These are phyloP conservation scores for Strobilomyces echinocephalus DNA, from an alignment of 768 basidiomycete genomes.

Conservation along the genomic window DNA sequence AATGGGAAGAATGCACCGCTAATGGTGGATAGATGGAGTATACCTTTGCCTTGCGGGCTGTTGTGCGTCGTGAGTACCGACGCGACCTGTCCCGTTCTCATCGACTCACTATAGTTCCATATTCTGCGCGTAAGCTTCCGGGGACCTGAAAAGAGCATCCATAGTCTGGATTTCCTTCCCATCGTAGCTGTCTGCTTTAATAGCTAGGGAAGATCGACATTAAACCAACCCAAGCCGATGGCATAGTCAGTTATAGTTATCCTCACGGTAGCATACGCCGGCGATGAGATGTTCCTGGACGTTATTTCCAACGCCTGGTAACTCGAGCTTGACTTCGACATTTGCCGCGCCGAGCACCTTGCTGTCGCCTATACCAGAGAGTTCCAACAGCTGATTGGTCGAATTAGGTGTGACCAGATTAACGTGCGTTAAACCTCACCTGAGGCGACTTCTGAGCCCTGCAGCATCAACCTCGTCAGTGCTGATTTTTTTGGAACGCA, in stretches of 20 bases:
- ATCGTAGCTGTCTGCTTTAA: background rate
- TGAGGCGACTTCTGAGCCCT: conserved; percentile 1
- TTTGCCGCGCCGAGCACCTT: background rate
- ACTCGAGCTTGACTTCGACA: background rate
- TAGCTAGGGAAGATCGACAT: background rate
- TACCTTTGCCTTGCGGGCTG: conserved; percentile 2
- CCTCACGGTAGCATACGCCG: background rate
- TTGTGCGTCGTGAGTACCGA: background rate
- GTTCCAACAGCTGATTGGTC: background rate
- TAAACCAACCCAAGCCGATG: background rate
- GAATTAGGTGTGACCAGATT: background rate
- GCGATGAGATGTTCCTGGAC: conserved; percentile 1
- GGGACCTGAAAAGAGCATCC: background rate
- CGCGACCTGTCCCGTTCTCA: background rate
- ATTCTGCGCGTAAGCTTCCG: background rate
- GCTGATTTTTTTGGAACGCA: background rate
- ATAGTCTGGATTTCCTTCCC: background rate
- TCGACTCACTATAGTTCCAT: background rate
- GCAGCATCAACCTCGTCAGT: background rate
- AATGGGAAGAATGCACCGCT: background rate
- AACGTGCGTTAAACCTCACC: background rate
- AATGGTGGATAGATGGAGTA: background rate
- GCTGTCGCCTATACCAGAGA: conserved; percentile 1
- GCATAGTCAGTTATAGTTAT: background rate
- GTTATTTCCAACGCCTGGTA: conserved; percentile 2